These are phyloP conservation scores for Candida argentea DNA, from an alignment of 805 yeast genomes.

Conservation along the genomic window DNA sequence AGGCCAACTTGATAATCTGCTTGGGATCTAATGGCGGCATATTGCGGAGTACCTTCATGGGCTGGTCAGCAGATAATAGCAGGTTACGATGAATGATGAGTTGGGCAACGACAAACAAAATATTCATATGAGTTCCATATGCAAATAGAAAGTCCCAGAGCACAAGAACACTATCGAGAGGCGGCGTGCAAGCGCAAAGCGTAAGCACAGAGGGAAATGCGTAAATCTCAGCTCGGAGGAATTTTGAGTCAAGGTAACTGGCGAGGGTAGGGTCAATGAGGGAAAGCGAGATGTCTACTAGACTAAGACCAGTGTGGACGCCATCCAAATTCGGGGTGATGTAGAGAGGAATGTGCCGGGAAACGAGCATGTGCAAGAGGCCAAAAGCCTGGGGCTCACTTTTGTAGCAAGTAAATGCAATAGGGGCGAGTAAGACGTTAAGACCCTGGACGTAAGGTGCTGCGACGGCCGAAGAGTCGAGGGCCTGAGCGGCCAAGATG, in stretches of 20 bases:
- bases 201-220: constrained; percentile 81
- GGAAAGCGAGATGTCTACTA: constrained; percentile 66
- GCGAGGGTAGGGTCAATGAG: constrained; percentile 66
- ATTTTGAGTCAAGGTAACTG: constrained; percentile 46
- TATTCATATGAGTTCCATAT: constrained; percentile 82
- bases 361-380: constrained; percentile 52
- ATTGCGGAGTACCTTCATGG: constrained; percentile 66
- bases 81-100: constrained; percentile 56
- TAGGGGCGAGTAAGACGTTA: constrained; percentile 80
- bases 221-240: constrained; percentile 74
- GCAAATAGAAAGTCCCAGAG: constrained; percentile 91
- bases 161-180: constrained; percentile 60
- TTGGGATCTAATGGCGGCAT: constrained; percentile 65
- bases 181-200: constrained; percentile 81
- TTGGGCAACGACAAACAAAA: constrained; percentile 77
- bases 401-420: constrained; percentile 55
- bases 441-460: constrained; percentile 80
- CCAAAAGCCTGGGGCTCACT: constrained; percentile 84
- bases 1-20: constrained; percentile 66
- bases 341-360: constrained; percentile 63
- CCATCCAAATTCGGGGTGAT: constrained; percentile 71
- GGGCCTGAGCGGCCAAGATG: constrained; percentile 63
- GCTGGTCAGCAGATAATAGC: constrained; percentile 50
- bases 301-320: constrained; percentile 62
- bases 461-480: constrained; percentile 21